phyloP scores from a whole-genome alignment of 2,329 filamentous ascomycete species.

The Diaporthe velutina region DNA sequence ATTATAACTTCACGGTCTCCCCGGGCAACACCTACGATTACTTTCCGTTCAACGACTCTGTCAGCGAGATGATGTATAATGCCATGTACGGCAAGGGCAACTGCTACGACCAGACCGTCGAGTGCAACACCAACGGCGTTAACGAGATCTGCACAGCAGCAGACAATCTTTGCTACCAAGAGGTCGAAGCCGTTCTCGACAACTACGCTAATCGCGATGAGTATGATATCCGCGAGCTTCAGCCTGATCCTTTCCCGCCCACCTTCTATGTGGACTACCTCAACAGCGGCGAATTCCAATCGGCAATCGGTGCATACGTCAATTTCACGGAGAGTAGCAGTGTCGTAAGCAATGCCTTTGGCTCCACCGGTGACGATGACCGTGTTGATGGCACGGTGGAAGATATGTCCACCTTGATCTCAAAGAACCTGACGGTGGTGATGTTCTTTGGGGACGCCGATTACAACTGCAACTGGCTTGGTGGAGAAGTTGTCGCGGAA shows the following conservation, averaged over 20 bases:
- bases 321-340: conserved; percentile 42
- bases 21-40: conserved; percentile 71
- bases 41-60: conserved; percentile 62
- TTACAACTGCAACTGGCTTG: conserved; percentile 39
- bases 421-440: conserved; percentile 33
- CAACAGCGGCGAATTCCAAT: conserved; percentile 58
- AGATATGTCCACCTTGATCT: conserved; percentile 23
- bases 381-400: conserved; percentile 31
- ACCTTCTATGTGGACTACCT: conserved; percentile 68
- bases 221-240: conserved; percentile 70
- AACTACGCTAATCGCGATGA: conserved; percentile 66
- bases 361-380: conserved; percentile 36
- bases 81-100: conserved; percentile 71
- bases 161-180: conserved; percentile 66
- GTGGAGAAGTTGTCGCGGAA: conserved; percentile 32
- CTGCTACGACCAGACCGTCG: conserved; percentile 68
- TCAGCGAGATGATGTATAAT: conserved; percentile 67
- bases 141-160: conserved; percentile 65
- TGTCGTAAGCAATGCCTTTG: conserved; percentile 27
- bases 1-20: conserved; percentile 68
- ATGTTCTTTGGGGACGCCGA: conserved; percentile 37
- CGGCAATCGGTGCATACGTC: conserved; percentile 45
- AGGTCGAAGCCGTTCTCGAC: conserved; percentile 67
- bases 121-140: conserved; percentile 65
- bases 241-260: conserved; percentile 70